Conservation (phyloP, 129 eudicot species). For the Flaveria brownii region DNA sequence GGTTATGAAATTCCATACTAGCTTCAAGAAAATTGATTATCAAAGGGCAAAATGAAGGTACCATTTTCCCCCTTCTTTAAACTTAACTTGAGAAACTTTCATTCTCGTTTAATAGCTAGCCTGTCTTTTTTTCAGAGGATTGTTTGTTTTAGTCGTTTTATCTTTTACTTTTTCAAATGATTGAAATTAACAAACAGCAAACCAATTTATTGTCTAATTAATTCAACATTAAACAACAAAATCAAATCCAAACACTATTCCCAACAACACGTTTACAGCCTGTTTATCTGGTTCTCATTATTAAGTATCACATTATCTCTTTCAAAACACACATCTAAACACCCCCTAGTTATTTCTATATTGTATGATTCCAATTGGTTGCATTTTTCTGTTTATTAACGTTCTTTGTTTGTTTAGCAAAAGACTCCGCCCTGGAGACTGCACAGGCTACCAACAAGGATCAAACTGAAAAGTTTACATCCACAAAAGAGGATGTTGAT, state of each 20-base stretch:
- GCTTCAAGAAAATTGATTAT: neutral
- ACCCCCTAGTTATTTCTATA: neutral
- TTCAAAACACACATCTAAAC: constrained; percentile 9
- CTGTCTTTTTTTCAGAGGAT: neutral
- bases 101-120: neutral
- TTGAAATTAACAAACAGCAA: neutral
- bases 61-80: neutral
- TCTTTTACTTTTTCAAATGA: neutral
- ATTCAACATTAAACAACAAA: neutral
- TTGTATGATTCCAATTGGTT: constrained; percentile 10
- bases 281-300: neutral
- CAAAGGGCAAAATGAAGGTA: neutral
- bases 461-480: constrained; percentile 9
- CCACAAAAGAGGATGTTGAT: constrained; percentile 21
- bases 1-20: neutral
- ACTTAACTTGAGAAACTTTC: neutral
- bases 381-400: constrained; percentile 1
- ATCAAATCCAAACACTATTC: neutral
- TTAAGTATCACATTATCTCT: neutral
- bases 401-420: constrained; percentile 15
- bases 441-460: constrained; percentile 22
- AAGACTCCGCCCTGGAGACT: constrained; percentile 22
- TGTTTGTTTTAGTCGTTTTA: neutral
- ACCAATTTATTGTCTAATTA: neutral
- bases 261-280: neutral